Evolutionary conservation across 805 yeast genomes (phyloP), one percentile per base, ranked within the genome.

Genomic region (Saccharomycopsis capsularis): DNA sequence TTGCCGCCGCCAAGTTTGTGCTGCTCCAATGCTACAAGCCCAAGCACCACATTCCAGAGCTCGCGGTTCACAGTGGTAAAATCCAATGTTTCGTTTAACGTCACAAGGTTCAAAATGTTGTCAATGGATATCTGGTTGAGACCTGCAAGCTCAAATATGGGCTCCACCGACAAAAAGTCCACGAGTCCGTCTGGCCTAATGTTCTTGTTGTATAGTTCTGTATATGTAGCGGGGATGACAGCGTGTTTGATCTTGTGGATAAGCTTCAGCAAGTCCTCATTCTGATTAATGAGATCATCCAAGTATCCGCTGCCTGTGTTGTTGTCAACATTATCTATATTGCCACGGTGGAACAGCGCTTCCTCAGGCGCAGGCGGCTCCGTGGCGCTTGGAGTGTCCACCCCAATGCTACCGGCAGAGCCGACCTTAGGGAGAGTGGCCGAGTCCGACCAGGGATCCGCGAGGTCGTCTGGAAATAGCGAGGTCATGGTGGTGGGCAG

Each of bases 1-100:
- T 70, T 74, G 0, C 73, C 75, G 1, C 68, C 47, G 2, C 75
- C 76, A 2, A 70, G 60, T 13, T 56, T 55, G n/a, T 65, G 67
- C 24, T 70, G 60, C 57, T 72, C 76, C 52, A 71, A 62, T 1
- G 71, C 67, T 34, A 69, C 56, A 40, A 72, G 61, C 4, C 74
- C 76, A 40, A 70, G 51, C 24, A 64, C 56, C 50, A 68, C 68
- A 47, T 59, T 61, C 42, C 50, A 53, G 1, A 53, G 11, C 23
- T 25, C n/a, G 7, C 23, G 22, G 25, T 53, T 45, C 13, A 53
- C 21, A 21, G 40, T 35, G 3, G 47, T 47, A 21, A 51, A 48
- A 13, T 53, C 48, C 2, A 48, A 16, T 16, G 16, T 37, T 19
- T 46, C 29, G 35, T 45, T 47, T 35, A 30, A 25, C 3, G 56